Evolutionary conservation across 2,329 filamentous ascomycete species (phyloP).

Genomic region (Monosporascus sp.): DNA sequence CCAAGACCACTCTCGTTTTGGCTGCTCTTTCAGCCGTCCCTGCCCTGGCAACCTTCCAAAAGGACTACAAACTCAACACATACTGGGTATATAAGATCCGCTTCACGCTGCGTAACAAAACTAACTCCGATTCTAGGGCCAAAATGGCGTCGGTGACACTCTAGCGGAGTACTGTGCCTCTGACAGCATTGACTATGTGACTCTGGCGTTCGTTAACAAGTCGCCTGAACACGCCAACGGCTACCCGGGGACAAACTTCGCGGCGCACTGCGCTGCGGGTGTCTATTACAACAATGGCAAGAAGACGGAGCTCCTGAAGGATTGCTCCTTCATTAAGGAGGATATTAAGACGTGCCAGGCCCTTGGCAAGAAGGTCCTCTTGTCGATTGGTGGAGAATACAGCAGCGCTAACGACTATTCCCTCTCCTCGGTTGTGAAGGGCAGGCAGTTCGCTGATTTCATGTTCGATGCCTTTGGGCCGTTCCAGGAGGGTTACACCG

Average conservation of each 20-base stretch:
- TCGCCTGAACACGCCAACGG: slow-evolving; percentile 31
- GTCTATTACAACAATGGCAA: slow-evolving; percentile 22
- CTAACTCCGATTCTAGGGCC: slow-evolving; percentile 9
- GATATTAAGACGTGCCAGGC: slow-evolving; percentile 45
- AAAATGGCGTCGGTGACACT: slow-evolving; percentile 14
- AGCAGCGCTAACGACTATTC: slow-evolving; percentile 26
- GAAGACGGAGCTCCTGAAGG: slow-evolving; percentile 25
- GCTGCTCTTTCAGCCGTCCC: slow-evolving; percentile 15
- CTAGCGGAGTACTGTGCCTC: slow-evolving; percentile 25
- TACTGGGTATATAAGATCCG: slow-evolving; percentile 17
- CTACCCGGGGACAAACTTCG: slow-evolving; percentile 35
- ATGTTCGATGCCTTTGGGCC: slow-evolving; percentile 33
- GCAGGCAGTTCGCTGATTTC: slow-evolving; percentile 31
- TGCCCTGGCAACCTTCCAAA: slow-evolving; percentile 11
- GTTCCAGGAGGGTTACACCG: slow-evolving; percentile 14
- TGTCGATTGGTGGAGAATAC: slow-evolving; percentile 55
- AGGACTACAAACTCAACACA: slow-evolving; percentile 19
- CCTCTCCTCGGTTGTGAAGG: slow-evolving; percentile 23
- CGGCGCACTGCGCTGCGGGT: slow-evolving; percentile 27
- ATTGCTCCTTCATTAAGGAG: slow-evolving; percentile 27
- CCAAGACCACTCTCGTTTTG: slow-evolving; percentile 13
- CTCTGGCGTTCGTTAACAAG: slow-evolving; percentile 33
- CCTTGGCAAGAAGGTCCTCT: slow-evolving; percentile 55
- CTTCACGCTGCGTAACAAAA: not conserved
- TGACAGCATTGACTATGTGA: slow-evolving; percentile 33